Evolutionary conservation across 139 green algal genomes (phyloP).

Genomic region (Picochlorum sp.): DNA sequence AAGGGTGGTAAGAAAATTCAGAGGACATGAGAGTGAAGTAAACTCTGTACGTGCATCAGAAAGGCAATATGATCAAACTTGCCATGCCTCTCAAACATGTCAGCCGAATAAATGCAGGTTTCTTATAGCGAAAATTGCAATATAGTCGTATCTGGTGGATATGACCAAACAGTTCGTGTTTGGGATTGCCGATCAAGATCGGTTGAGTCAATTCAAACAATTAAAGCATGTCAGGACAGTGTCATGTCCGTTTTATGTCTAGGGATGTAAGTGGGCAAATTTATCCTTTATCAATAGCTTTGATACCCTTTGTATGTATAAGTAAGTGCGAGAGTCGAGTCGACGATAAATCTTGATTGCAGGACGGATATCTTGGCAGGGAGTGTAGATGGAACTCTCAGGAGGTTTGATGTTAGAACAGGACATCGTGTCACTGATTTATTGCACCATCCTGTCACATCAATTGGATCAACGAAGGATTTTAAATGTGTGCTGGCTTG

Average conservation of each 20-base stretch:
- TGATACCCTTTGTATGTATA: background rate
- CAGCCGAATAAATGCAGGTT: conserved; percentile 30
- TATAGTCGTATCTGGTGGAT: conserved; percentile 71
- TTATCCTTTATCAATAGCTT: too few species aligned
- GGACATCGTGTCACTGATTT: conserved; percentile 62
- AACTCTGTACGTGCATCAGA: conserved; percentile 47
- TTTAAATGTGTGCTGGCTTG: conserved; percentile 48
- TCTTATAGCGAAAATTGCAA: conserved; percentile 47
- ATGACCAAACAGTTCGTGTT: conserved; percentile 77
- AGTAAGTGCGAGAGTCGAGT: background rate
- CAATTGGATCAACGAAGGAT: conserved; percentile 30
- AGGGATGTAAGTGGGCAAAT: background rate
- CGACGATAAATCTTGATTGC: background rate
- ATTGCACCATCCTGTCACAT: conserved; percentile 57
- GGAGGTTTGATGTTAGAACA: conserved; percentile 74
- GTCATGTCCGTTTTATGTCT: conserved; percentile 61
- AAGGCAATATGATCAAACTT: background rate
- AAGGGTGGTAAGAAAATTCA: conserved; percentile 70
- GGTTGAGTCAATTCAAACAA: conserved; percentile 64
- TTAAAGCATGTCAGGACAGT: conserved; percentile 73
- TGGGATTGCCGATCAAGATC: conserved; percentile 82
- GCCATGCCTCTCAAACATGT: background rate
- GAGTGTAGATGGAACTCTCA: conserved; percentile 78
- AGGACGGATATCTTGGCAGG: conserved; percentile 54
- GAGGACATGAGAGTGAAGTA: conserved; percentile 72